A percentile compares a stretch with the other conserved stretches of the same genome.
These are phyloP conservation scores for Ceratocystis ficicola DNA, from an alignment of 2,329 filamentous ascomycete species.

Conservation along the genomic window DNA sequence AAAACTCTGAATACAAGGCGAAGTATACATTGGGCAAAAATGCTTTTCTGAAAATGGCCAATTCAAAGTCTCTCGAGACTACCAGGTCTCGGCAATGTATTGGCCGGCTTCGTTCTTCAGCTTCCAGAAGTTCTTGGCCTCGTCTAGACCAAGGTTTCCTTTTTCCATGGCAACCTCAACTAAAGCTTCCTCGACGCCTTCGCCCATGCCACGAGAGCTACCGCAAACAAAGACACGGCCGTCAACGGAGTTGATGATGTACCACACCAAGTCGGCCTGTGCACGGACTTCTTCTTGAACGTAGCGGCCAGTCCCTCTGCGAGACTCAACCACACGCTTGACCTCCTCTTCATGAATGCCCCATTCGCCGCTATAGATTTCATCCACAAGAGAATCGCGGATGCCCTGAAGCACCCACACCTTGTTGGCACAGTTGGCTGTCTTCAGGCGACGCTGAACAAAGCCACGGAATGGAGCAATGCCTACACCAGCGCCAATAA, in stretches of 20 bases:
- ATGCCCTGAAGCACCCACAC: slow-evolving; percentile 94
- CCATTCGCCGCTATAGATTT: slow-evolving; percentile 94
- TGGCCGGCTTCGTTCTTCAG: slow-evolving; percentile 85
- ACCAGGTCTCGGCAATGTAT: slow-evolving; percentile 81
- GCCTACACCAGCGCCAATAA: slow-evolving; percentile 91
- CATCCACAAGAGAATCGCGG: slow-evolving; percentile 86
- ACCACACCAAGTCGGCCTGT: slow-evolving; percentile 96
- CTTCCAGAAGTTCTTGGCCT: slow-evolving; percentile 79
- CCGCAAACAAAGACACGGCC: slow-evolving; percentile 94
- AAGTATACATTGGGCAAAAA: neutral
- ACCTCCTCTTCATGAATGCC: slow-evolving; percentile 82
- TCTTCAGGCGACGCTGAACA: slow-evolving; percentile 84
- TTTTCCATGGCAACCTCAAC: slow-evolving; percentile 87
- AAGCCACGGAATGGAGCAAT: slow-evolving; percentile 97
- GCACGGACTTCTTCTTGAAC: slow-evolving; percentile 89
- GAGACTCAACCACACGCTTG: slow-evolving; percentile 68
- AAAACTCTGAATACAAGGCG: neutral
- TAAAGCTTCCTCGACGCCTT: slow-evolving; percentile 80
- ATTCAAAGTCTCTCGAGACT: slow-evolving; percentile 16
- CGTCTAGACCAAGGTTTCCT: slow-evolving; percentile 69
- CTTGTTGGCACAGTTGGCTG: slow-evolving; percentile 93
- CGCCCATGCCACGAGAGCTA: slow-evolving; percentile 91
- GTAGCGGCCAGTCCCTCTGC: slow-evolving; percentile 68
- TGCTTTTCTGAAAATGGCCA: neutral
- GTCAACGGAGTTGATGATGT: slow-evolving; percentile 90